Evolutionary conservation across 2,329 filamentous ascomycete species (phyloP).

Genomic region (Chaetomium strumarium): DNA sequence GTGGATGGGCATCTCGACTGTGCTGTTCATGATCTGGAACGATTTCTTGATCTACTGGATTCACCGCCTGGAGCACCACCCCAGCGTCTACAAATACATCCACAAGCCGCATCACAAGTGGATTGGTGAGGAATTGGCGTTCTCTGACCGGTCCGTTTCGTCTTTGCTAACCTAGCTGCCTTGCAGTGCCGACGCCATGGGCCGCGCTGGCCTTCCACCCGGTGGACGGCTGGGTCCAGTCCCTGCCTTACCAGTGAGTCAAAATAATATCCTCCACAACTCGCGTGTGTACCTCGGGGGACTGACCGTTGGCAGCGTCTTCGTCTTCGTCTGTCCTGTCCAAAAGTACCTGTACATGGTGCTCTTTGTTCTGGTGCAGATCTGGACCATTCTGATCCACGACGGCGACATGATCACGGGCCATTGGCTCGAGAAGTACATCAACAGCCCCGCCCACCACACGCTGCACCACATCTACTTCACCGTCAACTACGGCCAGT

Average conservation of each 20-base stretch:
- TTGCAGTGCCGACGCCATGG: constrained; percentile 40
- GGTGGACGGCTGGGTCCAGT: constrained; percentile 41
- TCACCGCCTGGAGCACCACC: constrained; percentile 41
- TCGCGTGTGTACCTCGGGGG: background rate
- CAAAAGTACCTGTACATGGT: constrained; percentile 41
- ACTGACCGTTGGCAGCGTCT: constrained; percentile 34
- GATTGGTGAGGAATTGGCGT: constrained; percentile 33
- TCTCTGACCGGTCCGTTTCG: background rate
- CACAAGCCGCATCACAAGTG: constrained; percentile 47
- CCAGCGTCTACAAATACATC: constrained; percentile 41
- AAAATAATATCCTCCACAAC: background rate
- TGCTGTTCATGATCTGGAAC: constrained; percentile 42
- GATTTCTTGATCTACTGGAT: constrained; percentile 44
- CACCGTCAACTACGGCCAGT: constrained; percentile 45
- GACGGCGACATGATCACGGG: constrained; percentile 45
- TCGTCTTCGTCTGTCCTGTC: constrained; percentile 41
- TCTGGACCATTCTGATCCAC: constrained; percentile 46
- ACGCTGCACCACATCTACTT: constrained; percentile 46
- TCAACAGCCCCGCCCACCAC: constrained; percentile 45
- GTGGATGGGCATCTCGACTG: constrained; percentile 35
- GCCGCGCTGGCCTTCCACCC: constrained; percentile 44
- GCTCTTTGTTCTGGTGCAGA: constrained; percentile 40
- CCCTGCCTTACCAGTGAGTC: constrained; percentile 41
- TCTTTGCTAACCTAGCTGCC: background rate
- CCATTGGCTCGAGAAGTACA: constrained; percentile 41